These are phyloP conservation scores for Xylariaceae sp. DNA, from an alignment of 2,329 filamentous ascomycete genomes.

Conservation along the genomic window DNA sequence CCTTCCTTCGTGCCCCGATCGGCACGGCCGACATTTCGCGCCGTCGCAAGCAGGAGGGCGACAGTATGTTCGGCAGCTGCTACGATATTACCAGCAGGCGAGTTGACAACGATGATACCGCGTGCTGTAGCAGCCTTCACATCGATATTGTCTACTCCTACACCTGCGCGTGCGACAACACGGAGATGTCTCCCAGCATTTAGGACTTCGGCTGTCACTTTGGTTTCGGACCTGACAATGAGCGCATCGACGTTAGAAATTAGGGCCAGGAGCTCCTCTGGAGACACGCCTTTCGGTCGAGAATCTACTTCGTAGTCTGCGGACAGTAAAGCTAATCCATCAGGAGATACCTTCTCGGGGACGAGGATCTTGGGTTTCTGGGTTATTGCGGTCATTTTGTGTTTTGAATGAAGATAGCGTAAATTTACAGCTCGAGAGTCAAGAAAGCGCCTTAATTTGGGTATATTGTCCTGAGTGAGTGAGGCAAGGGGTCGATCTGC, in stretches of 20 bases:
- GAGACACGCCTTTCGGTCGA: constrained; percentile 55
- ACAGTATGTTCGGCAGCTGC: constrained; percentile 79
- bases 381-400: constrained; percentile 5
- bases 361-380: constrained; percentile 57
- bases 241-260: constrained; percentile 73
- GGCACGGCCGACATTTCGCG: constrained; percentile 69
- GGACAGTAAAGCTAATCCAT: constrained; percentile 68
- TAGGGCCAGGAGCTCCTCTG: constrained; percentile 61
- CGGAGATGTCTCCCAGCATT: constrained; percentile 61
- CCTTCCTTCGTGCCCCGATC: constrained; percentile 68
- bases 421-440: too few species aligned
- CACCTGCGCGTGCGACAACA: constrained; percentile 77
- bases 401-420: not conserved
- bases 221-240: constrained; percentile 78
- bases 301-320: constrained; percentile 69
- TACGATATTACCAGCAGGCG: constrained; percentile 74
- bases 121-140: constrained; percentile 68
- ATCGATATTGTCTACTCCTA: constrained; percentile 81
- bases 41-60: constrained; percentile 69
- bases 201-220: constrained; percentile 69
- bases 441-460: too few species aligned
- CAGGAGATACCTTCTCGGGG: constrained; percentile 76
- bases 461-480: too few species aligned
- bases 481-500: too few species aligned
- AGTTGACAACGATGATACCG: constrained; percentile 79